These are phyloP conservation scores for Calonectria montana DNA, from an alignment of 2,329 filamentous ascomycete genomes.

Conservation along the genomic window DNA sequence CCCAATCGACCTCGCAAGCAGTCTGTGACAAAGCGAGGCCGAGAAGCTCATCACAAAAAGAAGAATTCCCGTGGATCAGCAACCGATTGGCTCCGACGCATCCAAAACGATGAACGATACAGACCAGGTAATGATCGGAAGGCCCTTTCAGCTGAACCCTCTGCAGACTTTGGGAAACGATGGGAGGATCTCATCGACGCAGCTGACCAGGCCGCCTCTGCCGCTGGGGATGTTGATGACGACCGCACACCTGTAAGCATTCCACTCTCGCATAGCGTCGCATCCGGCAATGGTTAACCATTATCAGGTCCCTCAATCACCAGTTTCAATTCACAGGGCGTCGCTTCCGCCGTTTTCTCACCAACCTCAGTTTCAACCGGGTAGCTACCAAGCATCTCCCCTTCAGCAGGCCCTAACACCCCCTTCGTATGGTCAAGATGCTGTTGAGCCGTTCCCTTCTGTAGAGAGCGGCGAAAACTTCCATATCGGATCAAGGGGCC, in stretches of 20 bases:
- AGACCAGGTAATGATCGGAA: constrained; percentile 79
- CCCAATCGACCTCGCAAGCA: constrained; percentile 83
- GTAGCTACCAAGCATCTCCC: constrained; percentile 87
- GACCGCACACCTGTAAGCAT: constrained; percentile 82
- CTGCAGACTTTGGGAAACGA: constrained; percentile 84
- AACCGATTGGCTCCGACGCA: constrained; percentile 71
- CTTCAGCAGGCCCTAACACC: constrained; percentile 92
- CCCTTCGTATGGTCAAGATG: constrained; percentile 75
- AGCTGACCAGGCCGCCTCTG: constrained; percentile 77
- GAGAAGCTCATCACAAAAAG: constrained; percentile 83
- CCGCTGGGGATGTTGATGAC: constrained; percentile 90
- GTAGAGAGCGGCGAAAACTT: constrained; percentile 84
- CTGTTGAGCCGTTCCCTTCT: constrained; percentile 85
- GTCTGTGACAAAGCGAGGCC: constrained; percentile 83
- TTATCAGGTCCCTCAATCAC: constrained; percentile 71
- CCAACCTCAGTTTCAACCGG: constrained; percentile 70
- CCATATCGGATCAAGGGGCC: constrained; percentile 73
- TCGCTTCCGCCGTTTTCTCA: constrained; percentile 70
- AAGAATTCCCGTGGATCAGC: constrained; percentile 78
- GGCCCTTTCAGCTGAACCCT: constrained; percentile 87
- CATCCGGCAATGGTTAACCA: constrained; percentile 36
- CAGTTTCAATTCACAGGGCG: constrained; percentile 70
- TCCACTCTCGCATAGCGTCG: not conserved
- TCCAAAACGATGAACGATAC: constrained; percentile 72
- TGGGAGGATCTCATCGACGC: constrained; percentile 98